Evolutionary conservation across 371 early-diverging fungal species (phyloP), one percentile per base, ranked within the genome.

Genomic region (Mucor sp.): DNA sequence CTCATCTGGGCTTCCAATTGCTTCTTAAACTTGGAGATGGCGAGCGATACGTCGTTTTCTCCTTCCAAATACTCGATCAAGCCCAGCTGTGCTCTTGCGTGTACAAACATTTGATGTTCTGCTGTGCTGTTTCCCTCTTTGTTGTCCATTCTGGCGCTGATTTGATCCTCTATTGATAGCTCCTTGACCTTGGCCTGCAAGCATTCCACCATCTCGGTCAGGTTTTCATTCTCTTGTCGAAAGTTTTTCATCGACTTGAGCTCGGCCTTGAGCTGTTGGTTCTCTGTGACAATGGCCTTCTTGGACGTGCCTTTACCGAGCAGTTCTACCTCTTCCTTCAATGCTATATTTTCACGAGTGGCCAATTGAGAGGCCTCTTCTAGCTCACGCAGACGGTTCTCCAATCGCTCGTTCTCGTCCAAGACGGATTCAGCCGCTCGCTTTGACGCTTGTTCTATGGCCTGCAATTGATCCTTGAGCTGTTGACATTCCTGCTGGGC

Each of bases 31-130:
- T 76, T 74, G 9, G 76, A 59, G 60, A 81, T 67, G 7, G 79
- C 77, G 15, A 65, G 63, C 17, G 55, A 27, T 15, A 81, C 59
- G 41, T 81, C 72, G 30, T 67, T 64, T 68, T 81, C 75, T 14
- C 81, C 82, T 68, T 79, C 79, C 14, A 82, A 60, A 43, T 71
- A 79, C 30, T 82, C 79, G 30, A 77, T 77, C 58, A 79, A 37
- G 5, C 75, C 73, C 4, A 79, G 62, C 48, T 79, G 79, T 30
- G 82, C 77, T 27, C 74, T 70, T 27, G 79, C 72, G 44, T 78
- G 77, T 63, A 73, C 66, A 14, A 63, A 65, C 63, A 76, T 65
- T 4, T 75, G 14, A 28, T 77, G 71, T 19, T 80, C 75, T 60
- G 69, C 67, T 60, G 37, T 32, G 15, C 28, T 5, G 14, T 15